Percentiles rank a stretch among this genome's conserved stretches.
These are phyloP conservation scores for Orbilia oligospora DNA, from an alignment of 2,329 filamentous ascomycete genomes.

Conservation along the genomic window DNA sequence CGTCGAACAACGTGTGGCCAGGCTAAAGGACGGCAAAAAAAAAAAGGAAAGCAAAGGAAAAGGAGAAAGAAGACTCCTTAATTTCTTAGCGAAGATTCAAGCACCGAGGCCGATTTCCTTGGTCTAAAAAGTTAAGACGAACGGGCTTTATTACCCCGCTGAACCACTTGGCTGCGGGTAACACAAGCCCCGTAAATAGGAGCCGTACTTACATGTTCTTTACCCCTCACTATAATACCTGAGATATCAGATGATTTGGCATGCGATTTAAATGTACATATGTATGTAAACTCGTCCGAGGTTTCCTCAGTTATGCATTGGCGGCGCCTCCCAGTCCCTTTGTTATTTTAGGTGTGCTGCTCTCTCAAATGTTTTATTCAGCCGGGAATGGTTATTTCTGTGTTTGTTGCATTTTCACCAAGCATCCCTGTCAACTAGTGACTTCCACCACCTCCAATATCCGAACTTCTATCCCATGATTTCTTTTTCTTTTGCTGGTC, in stretches of 20 bases:
- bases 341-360: slow-evolving; percentile 55
- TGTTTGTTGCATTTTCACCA: slow-evolving; percentile 53
- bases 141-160: slow-evolving; percentile 40
- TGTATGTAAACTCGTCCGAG: slow-evolving; percentile 24
- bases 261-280: slow-evolving; percentile 31
- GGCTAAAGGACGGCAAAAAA: slow-evolving; percentile 37
- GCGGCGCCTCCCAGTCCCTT: slow-evolving; percentile 45
- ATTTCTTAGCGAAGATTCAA: slow-evolving; percentile 40
- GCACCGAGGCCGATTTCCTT: slow-evolving; percentile 22
- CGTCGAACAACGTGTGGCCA: background rate
- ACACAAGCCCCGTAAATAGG: slow-evolving; percentile 21
- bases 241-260: slow-evolving; percentile 33
- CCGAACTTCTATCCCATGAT: slow-evolving; percentile 31
- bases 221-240: slow-evolving; percentile 54
- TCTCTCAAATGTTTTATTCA: slow-evolving; percentile 42
- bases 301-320: slow-evolving; percentile 27
- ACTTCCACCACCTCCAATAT: slow-evolving; percentile 47
- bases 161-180: slow-evolving; percentile 27
- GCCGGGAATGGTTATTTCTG: slow-evolving; percentile 60
- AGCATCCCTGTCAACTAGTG: slow-evolving; percentile 36
- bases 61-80: slow-evolving; percentile 20
- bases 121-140: slow-evolving; percentile 40
- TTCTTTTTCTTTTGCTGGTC: slow-evolving; percentile 30
- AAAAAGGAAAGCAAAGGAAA: background rate
- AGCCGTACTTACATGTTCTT: background rate